Base-by-base conservation (phyloP, 495 filamentous ascomycete genomes). In the Stereocaulon alpinum region DNA sequence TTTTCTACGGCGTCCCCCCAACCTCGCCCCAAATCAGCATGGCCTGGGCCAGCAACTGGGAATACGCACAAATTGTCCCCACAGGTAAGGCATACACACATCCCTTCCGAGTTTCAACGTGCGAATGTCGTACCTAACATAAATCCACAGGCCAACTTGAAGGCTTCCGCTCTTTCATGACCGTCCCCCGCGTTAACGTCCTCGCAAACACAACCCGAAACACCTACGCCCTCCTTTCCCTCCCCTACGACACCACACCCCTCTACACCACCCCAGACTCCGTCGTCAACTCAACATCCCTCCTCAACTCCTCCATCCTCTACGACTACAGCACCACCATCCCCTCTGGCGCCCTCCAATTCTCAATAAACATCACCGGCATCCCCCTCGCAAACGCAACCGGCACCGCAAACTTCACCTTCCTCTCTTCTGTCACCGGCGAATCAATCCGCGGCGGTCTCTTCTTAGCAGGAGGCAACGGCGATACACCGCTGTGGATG, bases 41-140 rank as follows among this genome's bases (percentile, higher is more conserved):
- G 41, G 76, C 73, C 6, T 84, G 81, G 81, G 80, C 81, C 58
- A 79, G 73, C 49, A 84, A 84, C 61, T 83, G 81, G 80, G 76
- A 84, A 62, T 84, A 83, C 59, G 70, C 69, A 3, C 67, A 78
- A 40, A 56, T 68, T 22, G 77, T 80, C 0, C 78, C 78, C 2
- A 80, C 78, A 0, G 49, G 49, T 32, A 52, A 7, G 3, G n/a
- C 4, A 15, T 29, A 17, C 24, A 15, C 2, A 5, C 24, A 3
- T 29, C 15, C 2, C 22, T 6, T 2, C 24, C 15, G 24, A 24
- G 24, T 24, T 24, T 24, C 24, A 1, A 24, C 24, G 24, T 24
- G 24, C 1, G 24, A 24, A 24, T 24, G 24, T 24, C 24, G 24
- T 24, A 24, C 1, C 24, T 24, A 24, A 24, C 24, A 24, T 24